Evolutionary conservation across 192 early-diverging fungal genomes (phyloP), one percentile per base, ranked within the genome.

Genomic region (Coemansia aciculifera): DNA sequence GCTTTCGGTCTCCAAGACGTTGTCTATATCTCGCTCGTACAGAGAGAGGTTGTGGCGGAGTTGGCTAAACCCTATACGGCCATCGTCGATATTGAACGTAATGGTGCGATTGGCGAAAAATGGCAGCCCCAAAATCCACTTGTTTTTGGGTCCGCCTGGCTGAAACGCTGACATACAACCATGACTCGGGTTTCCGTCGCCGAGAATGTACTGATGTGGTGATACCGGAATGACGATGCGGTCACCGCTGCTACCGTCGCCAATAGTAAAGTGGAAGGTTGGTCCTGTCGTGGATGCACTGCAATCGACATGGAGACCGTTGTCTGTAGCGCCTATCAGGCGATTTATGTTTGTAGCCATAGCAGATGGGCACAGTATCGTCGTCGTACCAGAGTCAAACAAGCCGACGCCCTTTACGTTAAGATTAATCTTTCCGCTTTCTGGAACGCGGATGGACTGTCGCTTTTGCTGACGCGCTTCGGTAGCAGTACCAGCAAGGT

Each of bases 131-230:
- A 83, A 60, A 3, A 78, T 67, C 80, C 80, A 83, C 60, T 74
- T 78, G 67, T 78, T 65, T 8, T 72, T 66, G 5, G 72, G 68
- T 4, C 80, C 72, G 5, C 80, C 80, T 2, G 69, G 72, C 61
- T 78, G 80, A 63, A 83, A 83, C 1, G 80, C 80, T 27, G 80
- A 78, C 75, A 83, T 78, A 43, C 80, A 83, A 0, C 80, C 79
- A 68, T 81, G 79, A 0, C 31, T 56, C 12, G 75, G 61, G 12
- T 38, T 60, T 5, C 75, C 80, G 38, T 83, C 75, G 2, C 75
- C 75, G 1, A 83, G 65, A 8, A 83, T 64, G 31, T 83, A 83
- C 63, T 77, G 72, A 42, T 76, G 71, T 3, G 80, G 69, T 5
- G 62, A 46, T 6, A 83, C 65, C 0, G 69, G 42, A 46, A 83